A percentile compares a stretch with the other conserved stretches of the same genome.
These are phyloP conservation scores for Clavispora asparagi DNA, from an alignment of 805 yeast species.

Conservation along the genomic window DNA sequence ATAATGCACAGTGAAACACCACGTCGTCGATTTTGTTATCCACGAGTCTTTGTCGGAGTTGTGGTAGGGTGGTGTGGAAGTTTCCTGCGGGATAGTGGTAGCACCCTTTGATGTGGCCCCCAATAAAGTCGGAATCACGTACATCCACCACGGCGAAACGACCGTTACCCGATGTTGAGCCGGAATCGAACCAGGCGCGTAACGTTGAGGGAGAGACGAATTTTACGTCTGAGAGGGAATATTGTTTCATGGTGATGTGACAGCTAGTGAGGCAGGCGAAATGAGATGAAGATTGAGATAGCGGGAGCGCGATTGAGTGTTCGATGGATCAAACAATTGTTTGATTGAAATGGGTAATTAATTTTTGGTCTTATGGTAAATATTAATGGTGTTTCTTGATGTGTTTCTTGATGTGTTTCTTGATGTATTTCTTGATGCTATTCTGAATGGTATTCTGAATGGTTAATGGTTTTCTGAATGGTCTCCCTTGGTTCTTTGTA, in stretches of 20 bases:
- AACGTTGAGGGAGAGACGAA: constrained; percentile 43
- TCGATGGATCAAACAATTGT: too few relatives aligned
- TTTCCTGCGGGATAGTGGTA: constrained; percentile 50
- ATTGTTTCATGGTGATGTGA: constrained; percentile 8
- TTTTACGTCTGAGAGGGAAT: constrained; percentile 34
- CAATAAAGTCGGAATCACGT: constrained; percentile 75
- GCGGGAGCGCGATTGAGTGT: too few relatives aligned
- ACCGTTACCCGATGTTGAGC: constrained; percentile 33
- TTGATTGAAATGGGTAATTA: too few relatives aligned
- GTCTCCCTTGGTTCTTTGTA: too few relatives aligned
- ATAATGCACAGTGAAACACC: constrained; percentile 85
- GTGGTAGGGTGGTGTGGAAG: constrained; percentile 35
- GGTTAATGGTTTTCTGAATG: too few relatives aligned
- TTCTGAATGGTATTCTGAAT: too few relatives aligned
- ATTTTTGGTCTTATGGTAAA: too few relatives aligned
- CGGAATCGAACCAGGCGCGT: constrained; percentile 42
- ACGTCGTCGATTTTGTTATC: constrained; percentile 41
- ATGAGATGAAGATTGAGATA: too few relatives aligned
- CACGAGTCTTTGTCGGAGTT: constrained; percentile 28
- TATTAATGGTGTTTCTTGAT: too few relatives aligned
- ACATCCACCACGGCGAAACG: constrained; percentile 69
- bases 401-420: too few relatives aligned
- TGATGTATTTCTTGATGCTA: too few relatives aligned
- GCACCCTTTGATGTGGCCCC: constrained; percentile 64
- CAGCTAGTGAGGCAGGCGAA: too few relatives aligned